Base-by-base conservation (phyloP, 495 filamentous ascomycete species). In the Podospora fimiseda region DNA sequence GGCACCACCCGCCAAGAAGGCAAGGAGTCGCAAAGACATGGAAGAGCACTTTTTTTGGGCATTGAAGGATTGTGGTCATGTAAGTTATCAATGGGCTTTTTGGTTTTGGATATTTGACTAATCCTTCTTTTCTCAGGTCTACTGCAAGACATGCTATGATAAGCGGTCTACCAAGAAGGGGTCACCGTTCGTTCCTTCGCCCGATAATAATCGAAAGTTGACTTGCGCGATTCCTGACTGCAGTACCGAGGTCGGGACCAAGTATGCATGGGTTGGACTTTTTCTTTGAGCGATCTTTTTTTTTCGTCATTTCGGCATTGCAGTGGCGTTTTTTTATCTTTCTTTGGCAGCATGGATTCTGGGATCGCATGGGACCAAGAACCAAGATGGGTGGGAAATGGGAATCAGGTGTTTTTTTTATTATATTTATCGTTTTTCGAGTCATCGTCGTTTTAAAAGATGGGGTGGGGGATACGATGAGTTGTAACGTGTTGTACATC, bases 31-130 rank as follows among this genome's bases (percentile, higher is more conserved):
- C 48, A 75, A 73, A 55, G 69, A 73, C 33, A 58, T 59, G 14
- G 73, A 70, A 33, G 72, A 75, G 51, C 73, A 77, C 44, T 66
- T 74, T 47, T 76, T 77, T 53, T 77, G 73, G 73, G 73, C 72
- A 0, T 62, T 77, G 23, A 76, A 74, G 57, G 63, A 64, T 3
- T 77, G 74, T 51, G 74, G 74, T 39, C 74, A 77, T 43, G 74
- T 76, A 55, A 63, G 73, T 62, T 24, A 14, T 39, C n/a, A n/a
- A n/a, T n/a, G n/a, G n/a, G n/a, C n/a, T n/a, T n/a, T n/a, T n/a
- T n/a, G n/a, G n/a, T n/a, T n/a, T n/a, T n/a, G 27, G 27, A 33
- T 33, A 33, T 11, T 11, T 11, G 27, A 33, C 27, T 33, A 33
- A 11, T 5, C 27, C 14, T 30, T 13, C 38, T 9, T 8, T 19